Conservation (phyloP, 2,329 filamentous ascomycete genomes). For the Aspergillus ustus region DNA sequence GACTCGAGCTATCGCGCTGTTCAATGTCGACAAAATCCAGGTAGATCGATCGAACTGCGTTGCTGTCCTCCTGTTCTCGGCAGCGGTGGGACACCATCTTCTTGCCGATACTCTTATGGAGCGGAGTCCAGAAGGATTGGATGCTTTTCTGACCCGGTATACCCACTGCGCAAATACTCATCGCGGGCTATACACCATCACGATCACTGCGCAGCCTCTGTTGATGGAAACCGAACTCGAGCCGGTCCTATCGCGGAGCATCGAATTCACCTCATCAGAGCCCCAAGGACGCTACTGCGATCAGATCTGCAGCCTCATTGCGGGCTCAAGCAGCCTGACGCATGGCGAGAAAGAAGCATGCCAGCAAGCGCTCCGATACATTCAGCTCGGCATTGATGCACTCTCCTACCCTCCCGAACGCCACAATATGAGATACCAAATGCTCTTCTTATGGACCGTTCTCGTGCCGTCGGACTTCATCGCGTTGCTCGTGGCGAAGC, state of each 20-base stretch:
- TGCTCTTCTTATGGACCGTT: conserved; percentile 11
- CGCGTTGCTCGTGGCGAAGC: neutral
- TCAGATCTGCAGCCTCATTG: neutral
- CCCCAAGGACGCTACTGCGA: neutral
- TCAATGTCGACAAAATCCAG: neutral
- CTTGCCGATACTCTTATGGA: conserved; percentile 7
- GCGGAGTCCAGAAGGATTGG: neutral
- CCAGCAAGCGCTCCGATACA: neutral
- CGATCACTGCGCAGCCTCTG: neutral
- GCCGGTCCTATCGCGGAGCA: neutral
- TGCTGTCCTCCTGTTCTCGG: conserved; percentile 4
- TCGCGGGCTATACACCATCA: conserved; percentile 2
- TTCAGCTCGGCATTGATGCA: conserved; percentile 12
- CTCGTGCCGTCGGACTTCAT: conserved; percentile 3
- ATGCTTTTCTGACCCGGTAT: conserved; percentile 1
- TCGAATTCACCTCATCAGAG: neutral
- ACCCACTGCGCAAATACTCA: neutral
- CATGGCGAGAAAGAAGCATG: neutral
- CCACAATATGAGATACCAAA: conserved; percentile 2
- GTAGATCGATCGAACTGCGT: conserved; percentile 2
- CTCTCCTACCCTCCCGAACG: neutral
- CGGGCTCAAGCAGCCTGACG: neutral
- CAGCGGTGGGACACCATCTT: conserved; percentile 5
- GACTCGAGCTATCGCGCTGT: conserved; percentile 1
- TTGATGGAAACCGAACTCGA: conserved; percentile 9